Base-by-base conservation (phyloP, 441 rosid genomes). In the Corymbia calophylla region DNA sequence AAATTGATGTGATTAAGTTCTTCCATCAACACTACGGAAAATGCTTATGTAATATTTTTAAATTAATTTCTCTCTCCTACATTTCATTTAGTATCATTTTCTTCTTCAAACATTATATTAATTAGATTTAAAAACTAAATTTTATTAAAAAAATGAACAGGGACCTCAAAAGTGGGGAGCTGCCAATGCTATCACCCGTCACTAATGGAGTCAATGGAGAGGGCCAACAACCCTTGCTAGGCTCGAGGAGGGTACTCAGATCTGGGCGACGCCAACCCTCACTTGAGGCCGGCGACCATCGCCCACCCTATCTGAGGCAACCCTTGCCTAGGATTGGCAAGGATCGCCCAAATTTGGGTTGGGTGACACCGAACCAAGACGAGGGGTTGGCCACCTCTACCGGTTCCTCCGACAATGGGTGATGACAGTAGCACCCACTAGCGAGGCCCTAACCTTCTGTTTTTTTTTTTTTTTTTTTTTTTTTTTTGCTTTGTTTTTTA, bases 321-420 rank as follows among this genome's bases (percentile, higher is more conserved):
- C 60, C 27, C 11, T 55, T 19, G 2, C 11, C 11, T 8, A 0
- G 21, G 25, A 25, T 5, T 8, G 5, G 60, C 60, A 55, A 55
- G 25, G 21, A 23, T 55, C 27, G 3, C 11, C 60, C 2, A 55
- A 4, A 58, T 58, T 13, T 23, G 10, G n/a, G n/a, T 4, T 58
- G 14, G 6, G 13, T 56, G 29, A 56, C 2, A 2, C 9, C 3
- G 23, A 5, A 27, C 62, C 4, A 56, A 56, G 62, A 27, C 4
- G 62, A 56, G 29, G 13, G 62, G 62, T 56, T 56, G 62, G 62
- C 62, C 29, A 56, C 62, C 29, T 23, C 62, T 12, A 56, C 9
- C 5, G 3, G 23, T 1, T 13, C 62, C 62, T 56, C 0, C 3
- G 0, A 56, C 23, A 12, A 56, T 4, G 23, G 29, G 23, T 4